phyloP scores from a whole-genome alignment of 2,329 filamentous ascomycete species.

The Aspergillus puulaauensis region DNA sequence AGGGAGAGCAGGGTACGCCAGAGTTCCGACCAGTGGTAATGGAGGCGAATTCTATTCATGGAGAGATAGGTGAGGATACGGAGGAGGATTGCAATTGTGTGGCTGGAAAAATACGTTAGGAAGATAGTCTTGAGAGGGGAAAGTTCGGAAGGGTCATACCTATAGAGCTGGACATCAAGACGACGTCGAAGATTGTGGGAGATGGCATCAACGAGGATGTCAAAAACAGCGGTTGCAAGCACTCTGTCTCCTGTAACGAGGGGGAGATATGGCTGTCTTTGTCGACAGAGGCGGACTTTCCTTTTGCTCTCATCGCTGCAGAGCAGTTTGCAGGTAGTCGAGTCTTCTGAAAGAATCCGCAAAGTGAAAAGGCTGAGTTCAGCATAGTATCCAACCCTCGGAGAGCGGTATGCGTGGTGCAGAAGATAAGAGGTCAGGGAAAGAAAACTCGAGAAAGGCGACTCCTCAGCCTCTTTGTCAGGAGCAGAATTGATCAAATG shows the following conservation, averaged over 20 bases:
- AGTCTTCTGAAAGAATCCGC: constrained; percentile 83
- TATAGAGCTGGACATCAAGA: constrained; percentile 82
- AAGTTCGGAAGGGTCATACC: constrained; percentile 38
- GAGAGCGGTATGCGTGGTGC: constrained; percentile 85
- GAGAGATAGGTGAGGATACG: constrained; percentile 82
- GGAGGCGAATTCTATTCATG: constrained; percentile 74
- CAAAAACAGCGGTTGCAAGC: constrained; percentile 73
- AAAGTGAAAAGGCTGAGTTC: constrained; percentile 83
- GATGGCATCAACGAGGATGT: constrained; percentile 85
- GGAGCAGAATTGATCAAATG: constrained; percentile 68
- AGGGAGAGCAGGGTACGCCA: constrained; percentile 87
- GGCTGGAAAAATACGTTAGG: constrained; percentile 34
- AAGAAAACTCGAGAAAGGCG: constrained; percentile 77
- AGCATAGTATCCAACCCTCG: constrained; percentile 75
- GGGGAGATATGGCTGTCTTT: constrained; percentile 82
- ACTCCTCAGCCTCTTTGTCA: constrained; percentile 63
- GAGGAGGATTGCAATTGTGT: constrained; percentile 77
- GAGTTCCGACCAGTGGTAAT: constrained; percentile 93
- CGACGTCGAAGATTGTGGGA: constrained; percentile 89
- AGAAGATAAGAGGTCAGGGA: constrained; percentile 90
- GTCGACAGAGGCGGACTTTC: constrained; percentile 79
- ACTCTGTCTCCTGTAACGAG: constrained; percentile 70
- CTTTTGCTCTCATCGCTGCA: constrained; percentile 76
- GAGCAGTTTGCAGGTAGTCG: constrained; percentile 75
- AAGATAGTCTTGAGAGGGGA: background rate